Evolutionary conservation across 345 rosid genomes (phyloP), one percentile per base, ranked within the genome.

Genomic region (Hevea brasiliensis): DNA sequence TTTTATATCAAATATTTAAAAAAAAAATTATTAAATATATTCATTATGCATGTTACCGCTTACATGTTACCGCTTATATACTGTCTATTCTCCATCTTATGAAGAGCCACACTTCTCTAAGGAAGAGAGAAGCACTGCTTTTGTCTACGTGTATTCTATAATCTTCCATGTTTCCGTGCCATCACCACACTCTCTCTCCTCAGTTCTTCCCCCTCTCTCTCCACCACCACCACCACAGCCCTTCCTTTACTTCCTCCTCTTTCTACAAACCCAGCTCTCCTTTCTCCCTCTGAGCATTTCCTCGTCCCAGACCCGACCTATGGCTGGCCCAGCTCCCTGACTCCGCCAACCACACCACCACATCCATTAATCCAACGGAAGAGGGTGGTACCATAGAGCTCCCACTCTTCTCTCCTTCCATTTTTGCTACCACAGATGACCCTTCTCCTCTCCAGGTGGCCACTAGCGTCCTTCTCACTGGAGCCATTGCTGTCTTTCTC

Each of bases 401-500:
- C 23, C 83, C 89, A 5, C 77, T 82, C 48, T 74, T 92, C 14
- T 63, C 83, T 3, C 58, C 88, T 61, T 74, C 90, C 58, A 80
- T 94, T 23, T 89, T 94, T 74, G 86, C 98, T 41, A 85, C 93
- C 68, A 62, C 87, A 20, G 95, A 94, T 71, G 91, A 90, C 23
- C 97, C 98, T 67, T 70, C 92, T 18, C 77, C 90, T 24, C 78
- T 92, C 72, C 98, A 92, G 53, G 81, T 91, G 13, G 87, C 97
- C 78, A 87, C 97, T 64, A 90, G 97, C 67, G 89, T 92, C 58
- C 84, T 94, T 67, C 95, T 94, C 68, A 90, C 95, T 13, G 98
- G 94, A 2, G 86, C 97, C 76, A 84, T 94, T 78, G 77, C 87
- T 18, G 74, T 94, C 75, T 94, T 92, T 85, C 97, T 94, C 82